Base-by-base conservation (phyloP, 2,329 filamentous ascomycete species). In the Diaporthe vaccinii region DNA sequence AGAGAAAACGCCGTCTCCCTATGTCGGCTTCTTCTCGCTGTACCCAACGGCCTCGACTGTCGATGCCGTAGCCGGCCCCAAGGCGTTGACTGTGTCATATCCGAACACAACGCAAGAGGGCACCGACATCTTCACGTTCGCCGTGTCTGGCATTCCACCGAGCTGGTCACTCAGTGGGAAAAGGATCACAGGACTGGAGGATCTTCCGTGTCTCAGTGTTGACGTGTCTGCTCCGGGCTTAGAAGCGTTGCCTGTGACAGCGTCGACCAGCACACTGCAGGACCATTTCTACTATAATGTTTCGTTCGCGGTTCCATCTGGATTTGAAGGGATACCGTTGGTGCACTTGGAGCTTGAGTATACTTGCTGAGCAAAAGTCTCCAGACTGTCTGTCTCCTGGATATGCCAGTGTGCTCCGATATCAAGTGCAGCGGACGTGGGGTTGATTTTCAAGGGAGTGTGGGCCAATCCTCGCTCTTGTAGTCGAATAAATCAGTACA, bases 201-300 rank as follows among this genome's bases (percentile, higher is more conserved):
- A 79, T 15, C 74, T 86, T 39, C 84, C 84, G 6, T 87, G 86
- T 74, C 77, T 87, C 41, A 79, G 79, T 61, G 82, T 86, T 25
- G 83, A 81, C 25, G 82, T 87, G 0, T 77, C 80, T 6, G 85
- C 85, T 1, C 78, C 81, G 3, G 86, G 85, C 0, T 73, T 87
- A 36, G 79, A 82, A 58, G 78, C 81, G 58, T 80, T 83, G 75
- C 81, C 82, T 1, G 82, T 84, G 3, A 69, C 69, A 28, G 69
- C 75, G 1, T 75, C 73, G 39, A 65, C 36, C 78, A 80, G 4
- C 87, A 87, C 71, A 84, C 78, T 88, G 61, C 82, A 84, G 57
- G 81, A 86, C 68, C 85, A 87, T 68, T 81, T 81, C 75, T 84
- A 84, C 28, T 87, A 87, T 49, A 88, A 88, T 53, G 82, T 88